Base-by-base conservation (phyloP, 73 alveolate genomes). In the Paramecium tetraurelia region DNA sequence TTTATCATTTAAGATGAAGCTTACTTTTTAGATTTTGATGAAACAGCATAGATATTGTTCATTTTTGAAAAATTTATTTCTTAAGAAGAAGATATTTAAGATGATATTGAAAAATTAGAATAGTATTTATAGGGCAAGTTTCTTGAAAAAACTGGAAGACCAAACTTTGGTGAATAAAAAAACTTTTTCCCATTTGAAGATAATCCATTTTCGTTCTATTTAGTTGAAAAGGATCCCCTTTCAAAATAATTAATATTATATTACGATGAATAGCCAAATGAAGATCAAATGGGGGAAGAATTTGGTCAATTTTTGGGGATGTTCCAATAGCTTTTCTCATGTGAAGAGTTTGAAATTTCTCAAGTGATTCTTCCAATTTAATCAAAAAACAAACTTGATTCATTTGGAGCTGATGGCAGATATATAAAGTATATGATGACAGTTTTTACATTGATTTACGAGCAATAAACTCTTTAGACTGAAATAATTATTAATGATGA, bases 21-120 rank as follows among this genome's bases (percentile, higher is more conserved):
- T n/a, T 75, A 75, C 40, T 75, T 33, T 41, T 75, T 75, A 41
- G 87, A 75, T 75, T 75, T 38, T 33, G 87, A 75, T 35, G 87
- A 75, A 75, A 38, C 87, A 14, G 27, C 4, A 9, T 35, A 35
- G 9, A 0, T 35, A 35, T 38, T 35, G 5, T 7, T n/a, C 9
- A 75, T 75, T 14, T 38, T 29, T 75, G 87, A 75, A 7, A 75
- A 75, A 68, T 1, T 68, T 9, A 1, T 38, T 27, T 2, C 50
- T 63, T 2, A 63, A 14, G 87, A 75, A 75, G n/a, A 75, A 1
- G 3, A n/a, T n/a, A n/a, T 7, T 38, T 75, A 18, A 29, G 59
- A 75, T 4, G 87, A 75, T 0, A 9, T 75, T 11, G 41, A 35
- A 0, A 24, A 38, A 22, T 36, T 29, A 9, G 46, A 29, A 0